Conservation (phyloP, 116 monocot species). For the Iris pallida region DNA sequence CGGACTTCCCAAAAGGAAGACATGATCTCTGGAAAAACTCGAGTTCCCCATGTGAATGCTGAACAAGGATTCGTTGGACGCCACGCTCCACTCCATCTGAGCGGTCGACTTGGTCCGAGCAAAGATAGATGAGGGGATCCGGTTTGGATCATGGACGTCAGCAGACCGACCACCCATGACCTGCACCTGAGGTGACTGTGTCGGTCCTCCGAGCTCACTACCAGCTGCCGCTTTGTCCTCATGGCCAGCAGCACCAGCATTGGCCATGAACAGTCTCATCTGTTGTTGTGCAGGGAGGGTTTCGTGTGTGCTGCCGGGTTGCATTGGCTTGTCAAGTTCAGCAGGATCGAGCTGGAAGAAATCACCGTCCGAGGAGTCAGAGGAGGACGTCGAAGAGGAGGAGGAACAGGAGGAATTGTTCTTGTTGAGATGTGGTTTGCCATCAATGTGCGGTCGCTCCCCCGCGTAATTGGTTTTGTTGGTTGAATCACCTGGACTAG, state of each 20-base stretch:
- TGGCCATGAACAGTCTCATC: too few relatives aligned
- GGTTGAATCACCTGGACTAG: too few relatives aligned
- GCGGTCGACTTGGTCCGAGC: constrained; percentile 19
- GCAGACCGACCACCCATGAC: neutral
- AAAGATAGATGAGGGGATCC: constrained; percentile 52
- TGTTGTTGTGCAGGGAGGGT: too few relatives aligned
- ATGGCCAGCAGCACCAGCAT: neutral
- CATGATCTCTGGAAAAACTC: constrained; percentile 37
- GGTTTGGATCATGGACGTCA: constrained; percentile 32
- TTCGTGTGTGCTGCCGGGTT: too few relatives aligned
- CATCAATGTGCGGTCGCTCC: too few relatives aligned
- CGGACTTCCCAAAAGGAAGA: constrained; percentile 13
- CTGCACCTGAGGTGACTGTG: constrained; percentile 14
- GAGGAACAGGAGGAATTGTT: neutral
- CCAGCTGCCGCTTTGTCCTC: too few relatives aligned
- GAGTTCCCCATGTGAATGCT: constrained; percentile 40
- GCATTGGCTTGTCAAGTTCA: neutral
- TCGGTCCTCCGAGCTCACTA: too few relatives aligned
- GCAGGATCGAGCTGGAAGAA: constrained; percentile 20
- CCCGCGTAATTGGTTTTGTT: too few relatives aligned
- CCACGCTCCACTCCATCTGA: constrained; percentile 61
- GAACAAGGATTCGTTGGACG: constrained; percentile 63
- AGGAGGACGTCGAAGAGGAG: neutral
- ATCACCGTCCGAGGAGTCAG: neutral
- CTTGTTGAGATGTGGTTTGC: too few relatives aligned